Evolutionary conservation across 192 early-diverging fungal genomes (phyloP).

Genomic region (Backusella parvicylindrica): DNA sequence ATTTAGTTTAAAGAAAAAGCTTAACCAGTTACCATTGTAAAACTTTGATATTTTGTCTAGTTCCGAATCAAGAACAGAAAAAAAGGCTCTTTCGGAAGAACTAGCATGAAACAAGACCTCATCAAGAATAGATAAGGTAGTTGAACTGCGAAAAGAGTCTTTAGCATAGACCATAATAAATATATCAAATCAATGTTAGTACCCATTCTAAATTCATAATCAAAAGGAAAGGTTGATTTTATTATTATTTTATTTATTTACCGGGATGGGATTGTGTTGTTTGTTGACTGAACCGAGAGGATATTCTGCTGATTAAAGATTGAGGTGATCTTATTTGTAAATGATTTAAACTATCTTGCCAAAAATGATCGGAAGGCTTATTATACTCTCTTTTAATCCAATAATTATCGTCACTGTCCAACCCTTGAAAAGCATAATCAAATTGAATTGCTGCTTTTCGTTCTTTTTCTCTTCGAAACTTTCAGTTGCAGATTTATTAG

Average conservation of each 20-base stretch:
- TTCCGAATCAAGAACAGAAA: conserved; percentile 38
- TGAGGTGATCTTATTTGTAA: background rate
- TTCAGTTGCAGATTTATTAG: background rate
- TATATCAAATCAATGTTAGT: background rate
- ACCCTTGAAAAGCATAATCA: conserved; percentile 11
- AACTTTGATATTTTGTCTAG: conserved; percentile 43
- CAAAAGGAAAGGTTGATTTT: background rate
- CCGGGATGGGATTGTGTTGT: background rate
- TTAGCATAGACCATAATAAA: background rate
- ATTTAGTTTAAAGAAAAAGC: background rate
- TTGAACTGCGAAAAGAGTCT: conserved; percentile 11
- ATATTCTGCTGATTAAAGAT: background rate
- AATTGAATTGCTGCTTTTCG: conserved; percentile 15
- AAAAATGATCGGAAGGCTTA: background rate
- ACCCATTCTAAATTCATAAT: background rate
- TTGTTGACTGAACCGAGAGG: background rate
- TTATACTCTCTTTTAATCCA: background rate
- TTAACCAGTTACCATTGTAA: conserved; percentile 43
- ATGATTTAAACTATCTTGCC: background rate
- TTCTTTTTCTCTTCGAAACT: conserved; percentile 15
- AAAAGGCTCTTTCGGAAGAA: conserved; percentile 36
- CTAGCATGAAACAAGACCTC: conserved; percentile 30
- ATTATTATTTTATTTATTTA: background rate
- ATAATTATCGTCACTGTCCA: background rate
- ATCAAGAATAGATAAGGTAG: conserved; percentile 15